Percentiles rank a stretch among this genome's conserved stretches.
phyloP scores from a whole-genome alignment of 345 rosid species.

The Combretum micranthum region DNA sequence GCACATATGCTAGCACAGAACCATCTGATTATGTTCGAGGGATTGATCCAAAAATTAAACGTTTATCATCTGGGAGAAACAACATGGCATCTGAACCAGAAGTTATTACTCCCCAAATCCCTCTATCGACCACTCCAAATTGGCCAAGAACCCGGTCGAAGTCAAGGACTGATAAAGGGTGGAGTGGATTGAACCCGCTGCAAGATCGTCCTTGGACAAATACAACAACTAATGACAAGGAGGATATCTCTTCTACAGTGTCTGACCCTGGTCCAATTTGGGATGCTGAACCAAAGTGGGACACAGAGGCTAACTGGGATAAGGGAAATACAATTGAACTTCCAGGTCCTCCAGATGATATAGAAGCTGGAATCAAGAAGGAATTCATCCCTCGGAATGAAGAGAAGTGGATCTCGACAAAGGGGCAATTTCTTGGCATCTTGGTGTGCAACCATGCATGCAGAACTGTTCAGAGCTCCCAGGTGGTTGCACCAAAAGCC shows the following conservation, averaged over 20 bases:
- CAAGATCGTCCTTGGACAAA: conserved; percentile 87
- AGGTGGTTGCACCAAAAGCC: conserved; percentile 90
- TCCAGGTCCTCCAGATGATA: conserved; percentile 74
- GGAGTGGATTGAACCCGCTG: conserved; percentile 65
- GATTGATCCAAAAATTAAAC: conserved; percentile 81
- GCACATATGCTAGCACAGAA: conserved; percentile 76
- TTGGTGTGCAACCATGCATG: conserved; percentile 96
- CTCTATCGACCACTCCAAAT: conserved; percentile 74
- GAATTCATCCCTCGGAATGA: conserved; percentile 53
- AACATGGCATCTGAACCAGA: conserved; percentile 69
- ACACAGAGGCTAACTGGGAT: conserved; percentile 71
- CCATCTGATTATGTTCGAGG: conserved; percentile 97
- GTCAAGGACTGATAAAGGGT: conserved; percentile 84
- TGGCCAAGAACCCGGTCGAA: conserved; percentile 98
- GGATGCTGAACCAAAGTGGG: conserved; percentile 99
- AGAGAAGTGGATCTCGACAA: conserved; percentile 63
- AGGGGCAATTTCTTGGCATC: conserved; percentile 89
- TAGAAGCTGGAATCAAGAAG: conserved; percentile 50
- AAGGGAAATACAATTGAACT: conserved; percentile 77
- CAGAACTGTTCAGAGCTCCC: conserved; percentile 92
- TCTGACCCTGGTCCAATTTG: conserved; percentile 99
- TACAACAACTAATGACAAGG: conserved; percentile 68
- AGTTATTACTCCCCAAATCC: conserved; percentile 82
- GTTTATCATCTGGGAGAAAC: conserved; percentile 74
- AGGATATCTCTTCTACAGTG: conserved; percentile 89